Base-by-base conservation (phyloP, 306 rosid species). In the Prunus dulcis region DNA sequence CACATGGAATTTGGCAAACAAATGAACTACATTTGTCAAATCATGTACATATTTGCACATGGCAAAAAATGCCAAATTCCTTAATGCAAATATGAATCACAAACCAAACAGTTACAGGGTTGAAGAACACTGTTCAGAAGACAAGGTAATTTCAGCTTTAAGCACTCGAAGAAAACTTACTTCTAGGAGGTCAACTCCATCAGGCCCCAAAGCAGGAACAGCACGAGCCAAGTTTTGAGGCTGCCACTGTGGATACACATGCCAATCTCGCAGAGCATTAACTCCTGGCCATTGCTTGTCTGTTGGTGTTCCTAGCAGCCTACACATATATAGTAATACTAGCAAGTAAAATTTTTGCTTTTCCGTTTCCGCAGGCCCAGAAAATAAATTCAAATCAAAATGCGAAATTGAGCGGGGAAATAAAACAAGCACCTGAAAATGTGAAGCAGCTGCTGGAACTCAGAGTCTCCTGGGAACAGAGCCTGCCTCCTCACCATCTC, bases 261-360 rank as follows among this genome's bases (percentile, higher is more conserved):
- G 97, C 99, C 97, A 95, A 68, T 95, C 98, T 71, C 96, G 85
- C 74, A 95, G 75, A 64, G 92, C 73, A 78, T 87, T 81, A 81
- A 95, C 98, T 55, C 98, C 97, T 0, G 96, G 91, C 98, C 98
- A 95, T 57, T 86, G 81, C 74, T 86, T 88, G 79, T 95, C 98
- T 0, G 87, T 82, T 57, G 97, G 97, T 60, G 98, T 95, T 30
- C 98, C 98, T 73, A 95, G 75, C 73, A 92, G 76, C 96, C 97
- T 93, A 30, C 27, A 55, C 50, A 69, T n/a, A 15, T 14, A 22
- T n/a, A 19, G 6, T 0, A 52, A 65, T 18, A 25, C 17, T 27
- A 22, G 10, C 9, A 53, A 41, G 19, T 41, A 64, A 72, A 74
- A 43, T 1, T 55, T 67, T 30, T 5, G 2, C 55, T 41, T 58